Evolutionary conservation across 225 moss, liverwort and hornwort species (phyloP).

Genomic region (Straminergon stramineum): DNA sequence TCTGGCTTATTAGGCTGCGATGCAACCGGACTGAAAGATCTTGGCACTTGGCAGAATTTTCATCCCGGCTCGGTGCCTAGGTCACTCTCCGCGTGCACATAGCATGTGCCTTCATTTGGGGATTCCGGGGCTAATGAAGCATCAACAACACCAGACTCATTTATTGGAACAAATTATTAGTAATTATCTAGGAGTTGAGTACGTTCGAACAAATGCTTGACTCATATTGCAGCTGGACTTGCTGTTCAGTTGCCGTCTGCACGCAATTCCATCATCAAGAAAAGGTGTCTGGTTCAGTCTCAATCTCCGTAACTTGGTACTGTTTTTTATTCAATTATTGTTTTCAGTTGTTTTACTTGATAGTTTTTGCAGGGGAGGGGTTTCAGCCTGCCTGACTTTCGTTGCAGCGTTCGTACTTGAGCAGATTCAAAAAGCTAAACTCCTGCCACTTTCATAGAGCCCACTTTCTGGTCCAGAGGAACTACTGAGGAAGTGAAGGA

Average conservation of each 20-base stretch:
- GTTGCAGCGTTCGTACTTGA: neutral
- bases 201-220: neutral
- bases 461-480: neutral
- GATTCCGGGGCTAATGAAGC: neutral
- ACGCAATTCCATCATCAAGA: neutral
- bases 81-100: neutral
- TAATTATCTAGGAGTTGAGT: neutral
- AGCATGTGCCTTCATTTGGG: neutral
- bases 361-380: too few relatives aligned
- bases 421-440: neutral
- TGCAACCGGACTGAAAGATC: neutral
- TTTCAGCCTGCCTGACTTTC: neutral
- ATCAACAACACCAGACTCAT: neutral
- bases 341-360: neutral
- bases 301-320: neutral
- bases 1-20: neutral
- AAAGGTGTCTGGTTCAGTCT: neutral
- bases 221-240: neutral
- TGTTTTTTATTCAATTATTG: neutral
- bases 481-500: neutral
- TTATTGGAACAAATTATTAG: neutral
- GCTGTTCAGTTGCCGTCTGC: constrained; percentile 6
- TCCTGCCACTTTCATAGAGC: neutral
- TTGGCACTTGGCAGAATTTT: neutral
- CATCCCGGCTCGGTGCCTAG: too few relatives aligned